These are phyloP conservation scores for sweet orange (Citrus sinensis) DNA, from an alignment of 345 rosid genomes.

Conservation along the genomic window DVS_A1.0 CM039164.1:29283501-29284000, in stretches of 20 bases:
- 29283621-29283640: neutral
- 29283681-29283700: conserved; percentile 12
- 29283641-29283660: neutral
- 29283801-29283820: conserved; percentile 32
- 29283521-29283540: conserved; percentile 63
- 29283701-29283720: conserved; percentile 5
- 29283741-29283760: conserved; percentile 70
- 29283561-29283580: conserved; percentile 64
- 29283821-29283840: conserved; percentile 63
- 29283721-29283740: conserved; percentile 64
- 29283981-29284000: neutral
- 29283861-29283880: neutral
- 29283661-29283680: neutral
- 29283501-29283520: conserved; percentile 58
- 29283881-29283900: neutral
- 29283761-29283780: conserved; percentile 57
- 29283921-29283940: neutral
- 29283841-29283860: conserved; percentile 66
- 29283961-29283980: neutral
- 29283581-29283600: conserved; percentile 55
- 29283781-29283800: conserved; percentile 65
- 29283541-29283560: conserved; percentile 57
- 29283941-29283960: neutral
- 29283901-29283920: neutral
- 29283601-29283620: conserved; percentile 10